phyloP scores from a whole-genome alignment of 1,284 basidiomycete genomes.

The Cerioporus squamosus region DNA sequence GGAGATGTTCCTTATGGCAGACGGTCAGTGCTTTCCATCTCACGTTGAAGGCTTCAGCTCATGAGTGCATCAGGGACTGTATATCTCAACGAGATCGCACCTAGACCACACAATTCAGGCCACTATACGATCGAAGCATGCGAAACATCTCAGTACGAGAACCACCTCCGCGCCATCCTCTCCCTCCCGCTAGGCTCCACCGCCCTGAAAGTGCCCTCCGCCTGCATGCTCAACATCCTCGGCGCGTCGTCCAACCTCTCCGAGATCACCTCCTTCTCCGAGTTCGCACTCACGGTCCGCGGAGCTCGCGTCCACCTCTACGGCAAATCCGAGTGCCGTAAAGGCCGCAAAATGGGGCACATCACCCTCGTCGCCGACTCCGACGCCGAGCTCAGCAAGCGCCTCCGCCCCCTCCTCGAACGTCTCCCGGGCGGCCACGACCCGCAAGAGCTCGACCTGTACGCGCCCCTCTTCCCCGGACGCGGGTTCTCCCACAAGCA shows the following conservation, averaged over 20 bases:
- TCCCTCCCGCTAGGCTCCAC: slow-evolving; percentile 91
- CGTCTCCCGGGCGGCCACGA: slow-evolving; percentile 61
- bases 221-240: slow-evolving; percentile 96
- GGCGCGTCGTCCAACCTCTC: slow-evolving; percentile 73
- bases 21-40: slow-evolving; percentile 68
- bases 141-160: slow-evolving; percentile 96
- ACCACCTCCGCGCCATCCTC: slow-evolving; percentile 97
- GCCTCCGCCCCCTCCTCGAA: slow-evolving; percentile 74
- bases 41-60: slow-evolving; percentile 1
- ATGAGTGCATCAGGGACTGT: slow-evolving; percentile 60
- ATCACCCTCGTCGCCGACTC: slow-evolving; percentile 88
- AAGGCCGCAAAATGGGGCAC: slow-evolving; percentile 98
- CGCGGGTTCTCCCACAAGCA: slow-evolving; percentile 63
- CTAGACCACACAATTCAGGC: slow-evolving; percentile 99
- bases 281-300: slow-evolving; percentile 64
- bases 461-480: slow-evolving; percentile 52
- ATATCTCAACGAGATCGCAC: slow-evolving; percentile 96
- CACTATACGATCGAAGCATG: slow-evolving; percentile 99
- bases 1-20: slow-evolving; percentile 93
- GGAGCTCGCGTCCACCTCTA: slow-evolving; percentile 92
- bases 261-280: slow-evolving; percentile 58
- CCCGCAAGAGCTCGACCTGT: slow-evolving; percentile 53
- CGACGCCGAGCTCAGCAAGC: slow-evolving; percentile 75
- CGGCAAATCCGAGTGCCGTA: slow-evolving; percentile 89
- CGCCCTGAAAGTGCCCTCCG: slow-evolving; percentile 83